These are phyloP conservation scores for Gossypium turneri DNA, from an alignment of 345 rosid genomes.

Conservation along the genomic window DNA sequence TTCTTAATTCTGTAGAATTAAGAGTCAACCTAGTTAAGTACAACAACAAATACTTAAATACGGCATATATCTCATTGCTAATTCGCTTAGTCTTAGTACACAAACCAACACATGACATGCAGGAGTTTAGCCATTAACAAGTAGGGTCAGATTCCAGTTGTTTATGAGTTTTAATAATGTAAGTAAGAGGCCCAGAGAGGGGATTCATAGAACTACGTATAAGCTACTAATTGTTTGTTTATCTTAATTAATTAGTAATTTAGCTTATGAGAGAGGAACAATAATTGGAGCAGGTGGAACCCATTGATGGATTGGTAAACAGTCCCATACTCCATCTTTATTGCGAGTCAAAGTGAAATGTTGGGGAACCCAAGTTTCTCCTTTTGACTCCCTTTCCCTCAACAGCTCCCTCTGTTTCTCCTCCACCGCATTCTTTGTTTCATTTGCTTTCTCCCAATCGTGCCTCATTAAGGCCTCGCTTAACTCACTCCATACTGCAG, in stretches of 20 bases:
- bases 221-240: not conserved
- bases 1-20: not conserved
- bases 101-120: not conserved
- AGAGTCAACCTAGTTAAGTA: too few species aligned
- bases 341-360: conserved; percentile 29
- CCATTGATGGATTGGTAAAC: conserved; percentile 43
- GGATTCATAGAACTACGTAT: not conserved
- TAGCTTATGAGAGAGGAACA: conserved; percentile 28
- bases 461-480: conserved; percentile 32
- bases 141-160: not conserved
- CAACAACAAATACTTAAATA: not conserved
- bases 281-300: conserved; percentile 67
- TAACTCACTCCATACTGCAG: not conserved
- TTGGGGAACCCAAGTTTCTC: conserved; percentile 57
- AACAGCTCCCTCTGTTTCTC: conserved; percentile 51
- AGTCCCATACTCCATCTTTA: conserved; percentile 55
- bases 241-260: not conserved
- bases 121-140: not conserved
- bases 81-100: not conserved
- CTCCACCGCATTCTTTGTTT: conserved; percentile 63
- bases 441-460: conserved; percentile 72
- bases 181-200: not conserved
- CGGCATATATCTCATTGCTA: not conserved
- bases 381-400: conserved; percentile 42
- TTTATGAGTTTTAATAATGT: not conserved